Base-by-base conservation (phyloP, 2,329 filamentous ascomycete genomes). In the Fusarium oligoseptatum region DNA sequence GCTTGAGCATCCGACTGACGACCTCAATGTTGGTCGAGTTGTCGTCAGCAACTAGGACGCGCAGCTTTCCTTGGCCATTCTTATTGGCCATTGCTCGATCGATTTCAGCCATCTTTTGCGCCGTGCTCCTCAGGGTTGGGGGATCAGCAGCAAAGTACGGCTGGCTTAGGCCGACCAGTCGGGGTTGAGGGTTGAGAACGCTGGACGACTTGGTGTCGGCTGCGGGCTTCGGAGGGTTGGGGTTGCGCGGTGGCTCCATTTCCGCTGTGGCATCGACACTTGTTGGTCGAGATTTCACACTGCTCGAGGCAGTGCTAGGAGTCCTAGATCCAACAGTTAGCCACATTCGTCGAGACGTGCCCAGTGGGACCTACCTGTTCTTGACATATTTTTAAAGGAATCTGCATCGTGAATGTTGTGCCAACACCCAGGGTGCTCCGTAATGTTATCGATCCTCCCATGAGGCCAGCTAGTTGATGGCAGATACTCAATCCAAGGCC, bases 401-500 rank as follows among this genome's bases (percentile, higher is more conserved):
- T 94, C 27, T 90, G 89, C 89, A 98, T 92, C 1, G 88, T 95
- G 77, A 98, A 98, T 0, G 90, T 93, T 45, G 94, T 95, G 15
- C 95, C 95, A 12, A 91, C 87, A 1, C 92, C 93, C 17, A 93
- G 85, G 8, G 91, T 89, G 78, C 94, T 97, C 71, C 88, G 89
- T 39, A 98, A 85, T 3, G 87, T 86, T 60, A 98, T 94, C 1
- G 85, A 89, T 11, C 95, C 95, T 60, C 92, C 92, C 94, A 98
- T 97, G 17, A 98, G 85, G 17, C 87, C 90, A 4, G 95, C 94
- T 41, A 98, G 86, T 81, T 98, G 95, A 22, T 94, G 92, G 83
- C 95, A 97, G 77, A 98, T 98, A 79, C 93, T 96, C 64, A 98
- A 83, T 2, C 95, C 95, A 2, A 98, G 85, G 5, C 95, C 95